Conservation (phyloP, 164 flowering plant species). For the Cinnamomum micranthum region DNA sequence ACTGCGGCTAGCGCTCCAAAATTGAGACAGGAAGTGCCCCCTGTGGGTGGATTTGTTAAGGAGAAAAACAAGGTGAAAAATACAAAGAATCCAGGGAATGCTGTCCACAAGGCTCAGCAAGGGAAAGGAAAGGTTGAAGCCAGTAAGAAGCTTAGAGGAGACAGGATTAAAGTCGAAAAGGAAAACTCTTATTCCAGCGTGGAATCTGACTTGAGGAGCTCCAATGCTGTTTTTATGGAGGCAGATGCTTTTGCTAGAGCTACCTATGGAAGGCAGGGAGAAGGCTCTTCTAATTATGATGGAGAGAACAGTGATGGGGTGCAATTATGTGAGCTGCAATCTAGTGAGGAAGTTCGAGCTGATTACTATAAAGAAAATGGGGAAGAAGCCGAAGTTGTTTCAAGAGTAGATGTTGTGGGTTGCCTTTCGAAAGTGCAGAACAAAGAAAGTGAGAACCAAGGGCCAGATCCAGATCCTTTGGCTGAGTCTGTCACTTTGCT, state of each 20-base stretch:
- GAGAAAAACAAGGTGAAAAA: constrained; percentile 44
- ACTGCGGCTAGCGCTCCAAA: constrained; percentile 76
- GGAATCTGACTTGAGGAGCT: constrained; percentile 81
- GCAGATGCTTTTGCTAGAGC: constrained; percentile 14
- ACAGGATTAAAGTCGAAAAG: constrained; percentile 43
- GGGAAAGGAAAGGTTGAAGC: constrained; percentile 35
- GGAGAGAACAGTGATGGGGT: constrained; percentile 10
- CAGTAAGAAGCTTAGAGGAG: constrained; percentile 67
- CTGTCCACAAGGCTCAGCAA: constrained; percentile 30
- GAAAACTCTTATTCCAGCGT: constrained; percentile 70
- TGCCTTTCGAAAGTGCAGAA: constrained; percentile 35
- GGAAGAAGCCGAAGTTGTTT: constrained; percentile 41
- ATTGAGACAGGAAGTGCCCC: constrained; percentile 25
- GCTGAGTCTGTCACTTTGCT: constrained; percentile 45
- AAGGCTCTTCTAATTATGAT: constrained; percentile 28
- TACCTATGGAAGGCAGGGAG: constrained; percentile 40
- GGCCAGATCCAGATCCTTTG: constrained; percentile 48
- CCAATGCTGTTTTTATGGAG: constrained; percentile 35
- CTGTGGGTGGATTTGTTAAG: constrained; percentile 18
- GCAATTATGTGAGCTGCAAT: constrained; percentile 21
- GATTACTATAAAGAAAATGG: constrained; percentile 31
- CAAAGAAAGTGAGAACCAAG: constrained; percentile 28
- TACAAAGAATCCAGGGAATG: constrained; percentile 23
- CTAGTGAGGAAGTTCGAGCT: constrained; percentile 33
- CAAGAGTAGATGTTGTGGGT: constrained; percentile 37